A percentile compares a stretch with the other conserved stretches of the same genome.
phyloP scores from a whole-genome alignment of 176 grass and related monocot species.

The Alloteropsis semialata region DNA sequence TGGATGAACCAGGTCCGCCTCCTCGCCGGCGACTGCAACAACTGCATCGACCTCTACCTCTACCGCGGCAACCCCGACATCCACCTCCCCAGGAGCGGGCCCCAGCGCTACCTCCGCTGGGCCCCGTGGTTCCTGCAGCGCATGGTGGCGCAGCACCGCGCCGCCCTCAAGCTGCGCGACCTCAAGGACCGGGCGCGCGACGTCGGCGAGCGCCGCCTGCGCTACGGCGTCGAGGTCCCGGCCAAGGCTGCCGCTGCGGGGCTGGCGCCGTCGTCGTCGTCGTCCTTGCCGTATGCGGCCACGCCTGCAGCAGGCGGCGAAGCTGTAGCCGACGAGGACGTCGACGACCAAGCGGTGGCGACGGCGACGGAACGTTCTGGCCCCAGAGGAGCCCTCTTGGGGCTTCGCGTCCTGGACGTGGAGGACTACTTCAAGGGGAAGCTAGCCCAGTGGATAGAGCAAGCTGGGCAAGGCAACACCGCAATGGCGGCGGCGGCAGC shows the following conservation, averaged over 20 bases:
- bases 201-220: neutral
- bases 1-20: constrained; percentile 4
- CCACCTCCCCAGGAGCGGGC: neutral
- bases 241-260: neutral
- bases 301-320: neutral
- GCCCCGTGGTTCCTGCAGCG: neutral
- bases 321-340: neutral
- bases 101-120: neutral
- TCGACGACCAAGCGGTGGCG: neutral
- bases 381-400: no score
- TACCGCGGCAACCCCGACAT: neutral
- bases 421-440: neutral
- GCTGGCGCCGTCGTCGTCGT: neutral
- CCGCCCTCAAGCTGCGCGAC: neutral
- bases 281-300: neutral
- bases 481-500: neutral
- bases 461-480: neutral
- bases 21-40: constrained; percentile 1
- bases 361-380: neutral
- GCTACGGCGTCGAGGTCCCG: constrained; percentile 12
- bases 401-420: neutral
- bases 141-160: no score
- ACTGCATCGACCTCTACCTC: neutral
- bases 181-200: constrained; percentile 9
- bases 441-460: neutral